Evolutionary conservation across 2,329 filamentous ascomycete genomes (phyloP), one percentile per base, ranked within the genome.

Genomic region (Colletotrichum melonis): DNA sequence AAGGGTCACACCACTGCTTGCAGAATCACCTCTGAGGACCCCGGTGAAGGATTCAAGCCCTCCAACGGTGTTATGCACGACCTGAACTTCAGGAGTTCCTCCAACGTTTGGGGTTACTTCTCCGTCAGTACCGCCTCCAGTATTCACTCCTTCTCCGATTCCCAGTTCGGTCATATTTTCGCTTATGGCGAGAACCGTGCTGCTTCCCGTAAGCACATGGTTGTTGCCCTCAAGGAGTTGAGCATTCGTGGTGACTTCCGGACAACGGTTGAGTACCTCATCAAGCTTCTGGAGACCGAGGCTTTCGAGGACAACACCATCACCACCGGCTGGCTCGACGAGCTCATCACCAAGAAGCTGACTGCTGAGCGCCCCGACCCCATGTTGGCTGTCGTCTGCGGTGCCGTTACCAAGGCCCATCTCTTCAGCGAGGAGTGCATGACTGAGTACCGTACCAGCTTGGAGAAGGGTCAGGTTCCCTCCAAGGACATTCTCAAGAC

Each of bases 91-190:
- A 92, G 97, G 81, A 97, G 94, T 87, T 98, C 95, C 83, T 98
- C 97, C 76, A 99, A 99, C 78, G 97, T 98, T 69, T 99, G 97
- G 97, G 97, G 97, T 89, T 99, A 99, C 86, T 99, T 99, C 91
- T 99, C 97, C 66, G 97, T 99, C 83, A 94, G 95, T 87, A 97
- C 95, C 11, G 93, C 95, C 69, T 96, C 95, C 86, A 95, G 95
- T 84, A 99, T 99, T 77, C 97, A 99, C 91, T 98, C 95, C 84
- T 99, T 98, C 89, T 98, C 97, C 8, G 97, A 99, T 87, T 97
- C 94, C 80, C 97, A 99, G 82, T 99, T 99, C 79, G 97, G 97
- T 85, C 97, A 99, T 86, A 99, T 99, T 78, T 99, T 99, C 84
- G 97, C 97, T 65, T 99, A 98, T 79, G 97, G 97, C 74, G 97